Evolutionary conservation across 2,329 filamentous ascomycete species (phyloP).

Genomic region (Aaosphaeria pasadenensis): DNA sequence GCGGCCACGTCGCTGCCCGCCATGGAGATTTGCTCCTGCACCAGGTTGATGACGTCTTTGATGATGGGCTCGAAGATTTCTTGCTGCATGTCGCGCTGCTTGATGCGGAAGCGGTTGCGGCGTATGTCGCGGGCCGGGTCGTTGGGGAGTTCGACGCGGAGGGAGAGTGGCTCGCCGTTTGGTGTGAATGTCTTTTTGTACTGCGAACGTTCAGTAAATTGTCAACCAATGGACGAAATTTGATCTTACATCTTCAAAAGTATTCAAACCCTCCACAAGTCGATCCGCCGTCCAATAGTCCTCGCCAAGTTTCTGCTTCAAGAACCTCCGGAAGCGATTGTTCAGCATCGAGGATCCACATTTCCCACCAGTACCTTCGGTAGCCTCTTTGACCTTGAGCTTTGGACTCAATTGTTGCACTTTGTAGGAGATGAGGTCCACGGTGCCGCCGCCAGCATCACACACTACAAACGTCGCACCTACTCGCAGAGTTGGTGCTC

Average conservation of each 20-base stretch:
- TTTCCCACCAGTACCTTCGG: not conserved
- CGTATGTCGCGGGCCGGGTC: no score
- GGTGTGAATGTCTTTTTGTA: not conserved
- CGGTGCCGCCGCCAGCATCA: constrained; percentile 9
- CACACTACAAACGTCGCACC: constrained; percentile 4
- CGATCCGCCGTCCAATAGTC: not conserved
- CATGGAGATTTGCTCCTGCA: constrained; percentile 1
- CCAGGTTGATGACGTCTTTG: constrained; percentile 1
- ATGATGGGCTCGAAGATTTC: constrained; percentile 3
- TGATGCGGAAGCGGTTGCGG: not conserved
- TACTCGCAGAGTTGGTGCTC: not conserved
- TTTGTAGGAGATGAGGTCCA: constrained; percentile 7
- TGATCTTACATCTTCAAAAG: constrained; percentile 2
- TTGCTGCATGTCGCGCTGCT: not conserved
- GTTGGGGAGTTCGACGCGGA: not conserved
- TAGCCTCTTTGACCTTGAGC: constrained; percentile 1
- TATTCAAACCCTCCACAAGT: not conserved
- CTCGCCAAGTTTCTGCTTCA: constrained; percentile 3
- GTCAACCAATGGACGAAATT: constrained; percentile 2
- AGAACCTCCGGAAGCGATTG: constrained; percentile 2
- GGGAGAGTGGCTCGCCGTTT: not conserved
- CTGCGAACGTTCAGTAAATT: constrained; percentile 2
- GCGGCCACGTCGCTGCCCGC: not conserved
- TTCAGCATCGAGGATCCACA: not conserved
- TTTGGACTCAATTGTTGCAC: not conserved